A percentile compares a stretch with the other conserved stretches of the same genome.
These are phyloP conservation scores for Sarcodon sp. DNA, from an alignment of 768 basidiomycete species.

Conservation along the genomic window DNA sequence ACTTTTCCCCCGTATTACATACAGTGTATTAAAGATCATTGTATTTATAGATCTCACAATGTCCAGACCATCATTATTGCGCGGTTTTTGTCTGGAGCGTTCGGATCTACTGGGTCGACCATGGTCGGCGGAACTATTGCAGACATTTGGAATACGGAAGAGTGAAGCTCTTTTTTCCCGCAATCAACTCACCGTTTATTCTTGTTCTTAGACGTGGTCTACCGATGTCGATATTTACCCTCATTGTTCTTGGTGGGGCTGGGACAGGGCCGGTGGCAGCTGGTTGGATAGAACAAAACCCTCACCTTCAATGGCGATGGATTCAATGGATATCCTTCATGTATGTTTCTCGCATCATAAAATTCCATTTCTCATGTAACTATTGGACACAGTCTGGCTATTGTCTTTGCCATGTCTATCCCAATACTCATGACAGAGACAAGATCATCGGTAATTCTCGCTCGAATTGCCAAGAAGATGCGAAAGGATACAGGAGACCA, in stretches of 20 bases:
- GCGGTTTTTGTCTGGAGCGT: conserved; percentile 53
- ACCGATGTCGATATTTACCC: conserved; percentile 66
- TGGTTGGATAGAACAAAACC: conserved; percentile 55
- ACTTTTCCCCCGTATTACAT: not conserved
- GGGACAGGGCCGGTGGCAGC: conserved; percentile 52
- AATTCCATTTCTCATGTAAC: not conserved
- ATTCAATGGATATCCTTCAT: conserved; percentile 75
- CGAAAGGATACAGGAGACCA: conserved; percentile 54
- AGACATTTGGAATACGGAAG: conserved; percentile 51
- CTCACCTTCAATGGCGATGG: conserved; percentile 61
- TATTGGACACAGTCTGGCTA: conserved; percentile 29
- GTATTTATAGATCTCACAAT: conserved; percentile 24
- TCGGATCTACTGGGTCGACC: conserved; percentile 57
- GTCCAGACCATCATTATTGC: conserved; percentile 53
- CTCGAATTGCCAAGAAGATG: conserved; percentile 43
- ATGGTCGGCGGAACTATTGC: conserved; percentile 69
- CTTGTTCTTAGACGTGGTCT: conserved; percentile 46
- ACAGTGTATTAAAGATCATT: not conserved
- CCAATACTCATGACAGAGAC: conserved; percentile 61
- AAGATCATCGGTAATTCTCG: conserved; percentile 56
- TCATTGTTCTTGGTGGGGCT: conserved; percentile 44
- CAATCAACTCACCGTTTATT: not conserved
- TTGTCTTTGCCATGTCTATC: conserved; percentile 34
- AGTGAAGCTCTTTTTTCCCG: conserved; percentile 26
- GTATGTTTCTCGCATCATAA: conserved; percentile 17